Conservation (phyloP, 2,329 filamentous ascomycete species). For the Akanthomyces dipterigenus region DNA sequence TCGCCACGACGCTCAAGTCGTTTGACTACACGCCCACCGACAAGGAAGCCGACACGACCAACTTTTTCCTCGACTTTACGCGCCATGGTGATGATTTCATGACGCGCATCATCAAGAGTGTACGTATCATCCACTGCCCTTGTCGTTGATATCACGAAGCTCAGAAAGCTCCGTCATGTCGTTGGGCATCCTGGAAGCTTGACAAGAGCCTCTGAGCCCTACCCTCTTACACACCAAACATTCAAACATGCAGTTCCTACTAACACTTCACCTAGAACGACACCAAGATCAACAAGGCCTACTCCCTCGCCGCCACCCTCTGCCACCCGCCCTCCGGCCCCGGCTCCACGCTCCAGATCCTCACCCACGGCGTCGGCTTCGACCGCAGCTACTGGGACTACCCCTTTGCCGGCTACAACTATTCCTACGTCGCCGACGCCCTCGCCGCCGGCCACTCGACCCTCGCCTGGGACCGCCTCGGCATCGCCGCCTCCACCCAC, state of each 20-base stretch:
- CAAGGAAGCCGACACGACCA: constrained; percentile 50
- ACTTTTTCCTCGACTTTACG: constrained; percentile 45
- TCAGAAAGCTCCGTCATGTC: too few species aligned
- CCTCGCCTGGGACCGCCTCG: constrained; percentile 55
- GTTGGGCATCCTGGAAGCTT: too few species aligned
- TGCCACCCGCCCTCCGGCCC: constrained; percentile 47
- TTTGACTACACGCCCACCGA: constrained; percentile 26
- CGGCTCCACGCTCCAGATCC: constrained; percentile 30
- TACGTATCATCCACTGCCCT: constrained; percentile 19
- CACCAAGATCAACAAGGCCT: constrained; percentile 41
- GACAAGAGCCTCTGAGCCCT: too few species aligned
- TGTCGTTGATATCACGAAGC: too few species aligned
- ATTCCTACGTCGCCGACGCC: constrained; percentile 54
- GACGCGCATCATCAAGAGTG: constrained; percentile 35
- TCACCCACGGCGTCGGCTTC: constrained; percentile 36
- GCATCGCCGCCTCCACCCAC: constrained; percentile 51
- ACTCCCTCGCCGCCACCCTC: constrained; percentile 54
- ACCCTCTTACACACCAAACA: too few species aligned
- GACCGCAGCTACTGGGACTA: constrained; percentile 55
- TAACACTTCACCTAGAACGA: constrained; percentile 30
- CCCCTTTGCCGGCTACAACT: constrained; percentile 50
- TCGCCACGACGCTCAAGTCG: neutral
- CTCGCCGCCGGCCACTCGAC: constrained; percentile 52
- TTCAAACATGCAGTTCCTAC: too few species aligned
- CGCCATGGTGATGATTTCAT: constrained; percentile 45